A percentile compares a stretch with the other conserved stretches of the same genome.
These are phyloP conservation scores for Colletotrichum horii DNA, from an alignment of 2,329 filamentous ascomycete genomes.

Conservation along the genomic window DNA sequence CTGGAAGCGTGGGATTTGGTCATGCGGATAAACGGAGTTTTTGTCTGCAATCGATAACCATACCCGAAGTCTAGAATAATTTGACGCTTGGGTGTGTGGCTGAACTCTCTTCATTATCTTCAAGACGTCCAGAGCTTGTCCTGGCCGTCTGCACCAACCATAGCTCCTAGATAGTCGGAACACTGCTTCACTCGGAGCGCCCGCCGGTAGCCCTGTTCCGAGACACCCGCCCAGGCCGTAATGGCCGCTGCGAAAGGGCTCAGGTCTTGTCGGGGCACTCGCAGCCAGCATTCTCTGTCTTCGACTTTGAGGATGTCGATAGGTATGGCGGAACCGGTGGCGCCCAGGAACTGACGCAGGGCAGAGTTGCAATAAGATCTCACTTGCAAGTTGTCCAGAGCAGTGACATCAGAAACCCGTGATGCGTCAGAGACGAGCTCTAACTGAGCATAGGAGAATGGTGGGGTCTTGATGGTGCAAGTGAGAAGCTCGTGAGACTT, in stretches of 20 bases:
- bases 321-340: slow-evolving; percentile 69
- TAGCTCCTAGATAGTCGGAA: slow-evolving; percentile 68
- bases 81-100: slow-evolving; percentile 9
- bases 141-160: slow-evolving; percentile 56
- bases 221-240: slow-evolving; percentile 65
- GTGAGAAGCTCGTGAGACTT: slow-evolving; percentile 55
- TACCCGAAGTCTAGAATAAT: slow-evolving; percentile 18
- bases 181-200: slow-evolving; percentile 61
- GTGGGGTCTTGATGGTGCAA: slow-evolving; percentile 55
- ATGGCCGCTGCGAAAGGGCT: slow-evolving; percentile 67
- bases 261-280: slow-evolving; percentile 67
- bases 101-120: slow-evolving; percentile 31
- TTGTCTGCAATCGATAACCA: slow-evolving; percentile 9
- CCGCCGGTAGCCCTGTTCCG: slow-evolving; percentile 46
- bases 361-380: slow-evolving; percentile 68
- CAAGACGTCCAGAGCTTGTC: slow-evolving; percentile 54
- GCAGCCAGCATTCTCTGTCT: slow-evolving; percentile 64
- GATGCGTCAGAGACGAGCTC: slow-evolving; percentile 44
- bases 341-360: slow-evolving; percentile 72
- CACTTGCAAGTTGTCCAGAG: slow-evolving; percentile 65
- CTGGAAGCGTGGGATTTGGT: slow-evolving; percentile 16
- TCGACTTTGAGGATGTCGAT: slow-evolving; percentile 73
- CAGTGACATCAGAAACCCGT: neutral
- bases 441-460: slow-evolving; percentile 63
- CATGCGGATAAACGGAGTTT: slow-evolving; percentile 24